Percentiles rank a stretch among this genome's conserved stretches.
Conservation (phyloP, 73 alveolate genomes). For the Tetrahymena borealis region DNA sequence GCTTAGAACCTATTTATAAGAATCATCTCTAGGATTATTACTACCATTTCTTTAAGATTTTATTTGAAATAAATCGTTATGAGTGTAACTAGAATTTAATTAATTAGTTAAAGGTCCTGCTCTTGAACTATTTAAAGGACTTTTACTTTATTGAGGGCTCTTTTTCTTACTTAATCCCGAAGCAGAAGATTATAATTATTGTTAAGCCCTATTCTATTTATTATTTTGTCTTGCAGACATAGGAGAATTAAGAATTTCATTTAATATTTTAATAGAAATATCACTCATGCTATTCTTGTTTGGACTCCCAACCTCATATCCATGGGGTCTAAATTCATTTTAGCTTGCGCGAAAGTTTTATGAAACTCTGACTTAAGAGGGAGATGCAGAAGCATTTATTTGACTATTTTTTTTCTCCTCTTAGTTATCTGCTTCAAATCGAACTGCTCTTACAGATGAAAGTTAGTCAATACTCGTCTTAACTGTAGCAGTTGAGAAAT, state of each 20-base stretch:
- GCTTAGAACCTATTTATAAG: not conserved
- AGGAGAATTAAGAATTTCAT: not conserved
- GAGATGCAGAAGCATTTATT: not conserved
- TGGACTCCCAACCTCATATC: not conserved
- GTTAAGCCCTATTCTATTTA: not conserved
- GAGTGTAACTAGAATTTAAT: not conserved
- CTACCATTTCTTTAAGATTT: not conserved
- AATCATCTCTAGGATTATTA: not conserved
- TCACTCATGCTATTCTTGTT: not conserved
- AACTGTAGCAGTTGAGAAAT: not conserved
- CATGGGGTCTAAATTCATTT: not conserved
- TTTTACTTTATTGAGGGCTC: not conserved
- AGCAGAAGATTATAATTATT: not conserved
- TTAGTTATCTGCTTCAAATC: not conserved
- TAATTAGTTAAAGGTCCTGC: not conserved
- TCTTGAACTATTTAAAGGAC: not conserved
- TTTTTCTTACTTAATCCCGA: not conserved
- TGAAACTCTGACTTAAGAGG: not conserved
- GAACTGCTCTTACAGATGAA: not conserved
- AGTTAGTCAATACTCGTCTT: not conserved
- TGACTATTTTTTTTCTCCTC: not conserved
- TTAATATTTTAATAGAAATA: not conserved
- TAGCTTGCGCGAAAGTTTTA: not conserved
- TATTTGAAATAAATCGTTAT: not conserved
- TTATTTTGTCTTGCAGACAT: not conserved